Evolutionary conservation across 108 stramenopile species (phyloP).

Genomic region (Conticribra guillardii): DNA sequence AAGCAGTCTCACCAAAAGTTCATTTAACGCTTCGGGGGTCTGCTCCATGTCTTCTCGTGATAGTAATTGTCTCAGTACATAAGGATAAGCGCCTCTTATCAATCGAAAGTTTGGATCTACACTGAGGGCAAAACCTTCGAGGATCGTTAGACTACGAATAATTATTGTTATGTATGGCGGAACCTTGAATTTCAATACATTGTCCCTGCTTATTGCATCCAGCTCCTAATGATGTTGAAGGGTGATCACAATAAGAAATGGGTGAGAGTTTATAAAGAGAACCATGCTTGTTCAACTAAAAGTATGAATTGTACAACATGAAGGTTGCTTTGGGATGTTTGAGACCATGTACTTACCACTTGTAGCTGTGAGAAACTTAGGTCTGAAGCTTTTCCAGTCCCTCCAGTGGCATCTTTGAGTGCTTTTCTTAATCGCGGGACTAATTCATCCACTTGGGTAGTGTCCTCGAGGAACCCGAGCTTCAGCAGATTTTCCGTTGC

Average conservation of each 20-base stretch:
- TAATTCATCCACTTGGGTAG: conserved; percentile 78
- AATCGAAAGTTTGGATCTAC: conserved; percentile 91
- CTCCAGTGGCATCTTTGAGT: conserved; percentile 80
- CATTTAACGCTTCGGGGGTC: conserved; percentile 69
- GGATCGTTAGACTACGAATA: conserved; percentile 88
- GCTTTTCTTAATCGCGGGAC: conserved; percentile 82
- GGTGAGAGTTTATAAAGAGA: too few relatives aligned
- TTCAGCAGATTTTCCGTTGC: conserved; percentile 86
- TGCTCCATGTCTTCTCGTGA: conserved; percentile 56
- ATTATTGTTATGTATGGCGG: conserved; percentile 93
- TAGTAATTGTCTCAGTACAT: conserved; percentile 78
- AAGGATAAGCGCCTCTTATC: conserved; percentile 95
- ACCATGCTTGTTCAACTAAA: too few relatives aligned
- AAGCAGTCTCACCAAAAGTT: conserved; percentile 69
- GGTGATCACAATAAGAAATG: too few relatives aligned
- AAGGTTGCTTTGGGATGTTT: too few relatives aligned
- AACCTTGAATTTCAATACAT: conserved; percentile 78
- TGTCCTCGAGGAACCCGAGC: conserved; percentile 89
- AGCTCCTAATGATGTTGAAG: conserved; percentile 44
- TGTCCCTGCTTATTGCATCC: conserved; percentile 78
- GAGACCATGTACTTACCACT: conserved; percentile 29
- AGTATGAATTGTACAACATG: too few relatives aligned
- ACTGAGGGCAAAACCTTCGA: conserved; percentile 89
- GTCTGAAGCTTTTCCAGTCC: conserved; percentile 89
- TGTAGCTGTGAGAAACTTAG: conserved; percentile 86